These are phyloP conservation scores for Nitzschia sp. DNA, from an alignment of 108 stramenopile species.

Conservation along the genomic window DNA sequence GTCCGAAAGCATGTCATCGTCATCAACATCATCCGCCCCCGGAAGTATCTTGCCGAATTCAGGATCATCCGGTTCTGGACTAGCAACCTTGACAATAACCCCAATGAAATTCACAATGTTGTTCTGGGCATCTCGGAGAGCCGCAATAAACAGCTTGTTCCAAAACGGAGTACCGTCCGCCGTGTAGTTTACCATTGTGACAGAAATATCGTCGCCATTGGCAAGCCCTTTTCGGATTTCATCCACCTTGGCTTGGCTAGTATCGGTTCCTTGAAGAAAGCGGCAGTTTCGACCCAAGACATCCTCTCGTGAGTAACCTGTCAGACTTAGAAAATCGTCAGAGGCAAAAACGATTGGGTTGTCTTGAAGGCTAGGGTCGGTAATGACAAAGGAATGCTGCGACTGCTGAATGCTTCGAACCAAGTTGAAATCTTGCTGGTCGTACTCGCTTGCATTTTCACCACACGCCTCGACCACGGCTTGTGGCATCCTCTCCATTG, in stretches of 20 bases:
- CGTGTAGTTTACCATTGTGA: conserved; percentile 95
- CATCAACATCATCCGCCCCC: background rate
- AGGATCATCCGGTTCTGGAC: conserved; percentile 69
- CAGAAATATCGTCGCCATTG: conserved; percentile 82
- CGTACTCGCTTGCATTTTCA: conserved; percentile 52
- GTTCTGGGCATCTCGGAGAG: conserved; percentile 90
- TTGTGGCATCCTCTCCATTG: conserved; percentile 60
- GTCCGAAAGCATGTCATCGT: conserved; percentile 6
- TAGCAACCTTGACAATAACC: conserved; percentile 82
- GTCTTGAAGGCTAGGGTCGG: conserved; percentile 94
- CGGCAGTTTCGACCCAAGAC: conserved; percentile 96
- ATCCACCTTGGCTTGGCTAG: conserved; percentile 83
- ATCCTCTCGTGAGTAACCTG: conserved; percentile 92
- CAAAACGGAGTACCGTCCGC: conserved; percentile 96
- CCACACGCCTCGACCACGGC: conserved; percentile 53
- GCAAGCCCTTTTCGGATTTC: conserved; percentile 81
- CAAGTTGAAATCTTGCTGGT: conserved; percentile 87
- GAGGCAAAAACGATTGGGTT: conserved; percentile 94
- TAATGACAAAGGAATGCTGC: conserved; percentile 95
- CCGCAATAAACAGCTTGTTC: conserved; percentile 98
- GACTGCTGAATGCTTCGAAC: conserved; percentile 88
- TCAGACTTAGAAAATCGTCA: conserved; percentile 84
- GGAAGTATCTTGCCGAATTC: conserved; percentile 57
- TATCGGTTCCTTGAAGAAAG: conserved; percentile 91
- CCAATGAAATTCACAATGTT: conserved; percentile 96